Conservation (phyloP, 441 rosid species). For the Oxalis stricta region DNA sequence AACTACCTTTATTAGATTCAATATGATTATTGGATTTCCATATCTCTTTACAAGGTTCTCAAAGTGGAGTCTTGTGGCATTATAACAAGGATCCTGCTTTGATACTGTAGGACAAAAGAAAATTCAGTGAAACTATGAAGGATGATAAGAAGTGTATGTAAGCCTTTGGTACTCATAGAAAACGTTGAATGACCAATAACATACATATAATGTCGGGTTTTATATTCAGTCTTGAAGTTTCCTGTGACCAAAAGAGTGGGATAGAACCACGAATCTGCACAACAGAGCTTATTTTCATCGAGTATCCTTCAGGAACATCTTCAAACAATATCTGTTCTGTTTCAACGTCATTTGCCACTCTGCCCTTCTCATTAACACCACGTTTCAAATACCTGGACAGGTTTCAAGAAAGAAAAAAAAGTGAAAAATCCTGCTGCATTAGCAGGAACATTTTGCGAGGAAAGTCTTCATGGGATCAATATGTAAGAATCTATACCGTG, state of each 20-base stretch:
- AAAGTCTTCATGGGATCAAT: no score
- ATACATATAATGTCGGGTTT: conserved; percentile 67
- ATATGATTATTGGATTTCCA: conserved; percentile 59
- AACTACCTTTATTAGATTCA: conserved; percentile 62
- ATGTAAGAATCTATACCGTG: conserved; percentile 33
- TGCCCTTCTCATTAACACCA: conserved; percentile 69
- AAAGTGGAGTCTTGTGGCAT: conserved; percentile 66
- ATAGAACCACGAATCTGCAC: conserved; percentile 72
- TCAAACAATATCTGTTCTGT: conserved; percentile 73
- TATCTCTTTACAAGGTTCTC: conserved; percentile 66
- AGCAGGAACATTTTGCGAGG: not conserved
- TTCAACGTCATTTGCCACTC: conserved; percentile 84
- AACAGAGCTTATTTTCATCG: conserved; percentile 45
- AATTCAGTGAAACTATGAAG: conserved; percentile 12
- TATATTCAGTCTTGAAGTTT: conserved; percentile 66
- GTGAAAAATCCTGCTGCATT: conserved; percentile 7
- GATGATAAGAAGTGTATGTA: not conserved
- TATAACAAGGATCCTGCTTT: conserved; percentile 39
- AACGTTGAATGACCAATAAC: conserved; percentile 3
- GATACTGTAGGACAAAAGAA: conserved; percentile 31
- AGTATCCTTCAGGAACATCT: conserved; percentile 40
- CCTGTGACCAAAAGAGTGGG: conserved; percentile 82
- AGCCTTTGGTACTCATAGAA: not conserved
- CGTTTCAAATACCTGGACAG: conserved; percentile 65
- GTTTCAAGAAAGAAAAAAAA: conserved; percentile 5